Percentiles rank a stretch among this genome's conserved stretches.
Evolutionary conservation across 192 early-diverging fungal genomes (phyloP).

Genomic region (Podila verticillata): DNA sequence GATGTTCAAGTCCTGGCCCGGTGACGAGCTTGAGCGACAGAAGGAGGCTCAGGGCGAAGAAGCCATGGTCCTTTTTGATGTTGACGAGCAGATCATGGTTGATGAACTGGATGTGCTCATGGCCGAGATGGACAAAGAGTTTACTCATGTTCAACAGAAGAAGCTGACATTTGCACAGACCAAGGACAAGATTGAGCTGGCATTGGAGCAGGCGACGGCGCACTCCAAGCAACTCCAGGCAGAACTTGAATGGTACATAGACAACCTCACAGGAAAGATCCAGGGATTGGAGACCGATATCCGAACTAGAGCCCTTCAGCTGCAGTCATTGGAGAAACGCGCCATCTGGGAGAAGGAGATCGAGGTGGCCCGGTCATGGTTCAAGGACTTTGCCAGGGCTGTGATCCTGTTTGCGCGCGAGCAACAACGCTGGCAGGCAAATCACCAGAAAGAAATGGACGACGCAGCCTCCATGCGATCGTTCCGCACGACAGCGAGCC

Average conservation of each 20-base stretch:
- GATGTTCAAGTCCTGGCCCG: slow-evolving; percentile 49
- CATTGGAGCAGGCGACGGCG: slow-evolving; percentile 16
- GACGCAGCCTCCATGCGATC: slow-evolving; percentile 34
- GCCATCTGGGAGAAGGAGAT: slow-evolving; percentile 47
- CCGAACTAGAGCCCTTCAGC: slow-evolving; percentile 22
- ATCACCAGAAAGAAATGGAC: slow-evolving; percentile 24
- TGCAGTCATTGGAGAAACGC: slow-evolving; percentile 37
- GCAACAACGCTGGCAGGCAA: slow-evolving; percentile 31
- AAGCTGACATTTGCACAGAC: slow-evolving; percentile 17
- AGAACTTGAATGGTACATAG: slow-evolving; percentile 29
- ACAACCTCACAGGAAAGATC: slow-evolving; percentile 22
- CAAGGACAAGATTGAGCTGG: slow-evolving; percentile 16
- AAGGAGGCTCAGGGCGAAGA: slow-evolving; percentile 17
- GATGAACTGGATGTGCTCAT: slow-evolving; percentile 44
- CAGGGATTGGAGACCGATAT: slow-evolving; percentile 36
- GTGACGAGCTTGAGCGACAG: slow-evolving; percentile 37
- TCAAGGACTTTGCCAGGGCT: slow-evolving; percentile 51
- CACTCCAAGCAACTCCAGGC: slow-evolving; percentile 41
- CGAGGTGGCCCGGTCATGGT: slow-evolving; percentile 37
- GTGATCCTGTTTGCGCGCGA: slow-evolving; percentile 44
- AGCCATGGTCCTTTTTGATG: slow-evolving; percentile 44
- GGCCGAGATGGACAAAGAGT: slow-evolving; percentile 37
- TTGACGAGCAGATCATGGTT: slow-evolving; percentile 41
- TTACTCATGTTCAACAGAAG: slow-evolving; percentile 26
- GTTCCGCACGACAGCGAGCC: slow-evolving; percentile 33